Conservation (phyloP, 2,329 filamentous ascomycete species). For the Penicillium sp. region DNA sequence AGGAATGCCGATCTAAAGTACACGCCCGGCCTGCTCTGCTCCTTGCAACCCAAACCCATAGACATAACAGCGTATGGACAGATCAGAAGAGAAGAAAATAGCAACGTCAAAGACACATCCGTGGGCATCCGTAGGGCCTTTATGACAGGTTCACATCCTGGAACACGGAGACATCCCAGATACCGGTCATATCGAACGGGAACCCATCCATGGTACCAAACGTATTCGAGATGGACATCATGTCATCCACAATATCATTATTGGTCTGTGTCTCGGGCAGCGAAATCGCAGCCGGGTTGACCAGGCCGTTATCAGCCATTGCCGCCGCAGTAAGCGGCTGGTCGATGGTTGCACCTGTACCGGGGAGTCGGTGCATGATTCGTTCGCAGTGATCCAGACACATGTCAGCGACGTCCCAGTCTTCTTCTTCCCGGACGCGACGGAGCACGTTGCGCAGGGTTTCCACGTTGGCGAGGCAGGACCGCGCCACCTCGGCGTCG, state of each 20-base stretch:
- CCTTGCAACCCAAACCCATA: background rate
- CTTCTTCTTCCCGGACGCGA: slow-evolving; percentile 51
- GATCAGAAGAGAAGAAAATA: background rate
- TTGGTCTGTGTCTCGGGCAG: slow-evolving; percentile 48
- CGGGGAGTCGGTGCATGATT: slow-evolving; percentile 46
- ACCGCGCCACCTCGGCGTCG: slow-evolving; percentile 48
- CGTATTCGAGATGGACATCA: slow-evolving; percentile 50
- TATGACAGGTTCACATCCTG: slow-evolving; percentile 40
- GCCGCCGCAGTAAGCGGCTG: slow-evolving; percentile 21
- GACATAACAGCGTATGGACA: background rate
- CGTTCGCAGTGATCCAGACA: slow-evolving; percentile 54
- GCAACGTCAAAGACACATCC: background rate
- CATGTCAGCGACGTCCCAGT: slow-evolving; percentile 60
- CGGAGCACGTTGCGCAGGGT: slow-evolving; percentile 52
- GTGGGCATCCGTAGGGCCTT: background rate
- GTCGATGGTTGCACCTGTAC: slow-evolving; percentile 23
- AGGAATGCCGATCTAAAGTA: slow-evolving; percentile 13
- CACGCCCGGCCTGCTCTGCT: slow-evolving; percentile 7
- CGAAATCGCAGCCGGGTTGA: slow-evolving; percentile 43
- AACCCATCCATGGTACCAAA: slow-evolving; percentile 51
- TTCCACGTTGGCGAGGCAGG: slow-evolving; percentile 52
- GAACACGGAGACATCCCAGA: slow-evolving; percentile 49
- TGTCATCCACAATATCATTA: slow-evolving; percentile 50
- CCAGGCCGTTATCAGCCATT: slow-evolving; percentile 32
- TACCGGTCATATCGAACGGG: slow-evolving; percentile 50